Evolutionary conservation across 2,329 filamentous ascomycete genomes (phyloP).

Genomic region (Botrytis porri): DNA sequence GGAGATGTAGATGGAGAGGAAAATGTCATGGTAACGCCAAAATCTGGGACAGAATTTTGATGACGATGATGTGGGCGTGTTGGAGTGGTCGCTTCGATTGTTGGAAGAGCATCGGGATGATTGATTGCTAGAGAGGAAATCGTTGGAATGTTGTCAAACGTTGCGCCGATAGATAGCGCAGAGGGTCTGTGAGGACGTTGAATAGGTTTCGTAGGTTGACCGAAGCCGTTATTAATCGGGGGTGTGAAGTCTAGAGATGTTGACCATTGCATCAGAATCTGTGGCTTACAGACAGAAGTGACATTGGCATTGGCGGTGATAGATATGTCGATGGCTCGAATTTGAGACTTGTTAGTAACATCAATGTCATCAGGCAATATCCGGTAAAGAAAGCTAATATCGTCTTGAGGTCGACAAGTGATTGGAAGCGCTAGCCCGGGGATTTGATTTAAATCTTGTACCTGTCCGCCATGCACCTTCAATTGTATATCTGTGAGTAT

Average conservation of each 20-base stretch:
- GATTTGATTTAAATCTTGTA: conserved; percentile 54
- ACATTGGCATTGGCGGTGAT: conserved; percentile 59
- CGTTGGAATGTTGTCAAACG: conserved; percentile 50
- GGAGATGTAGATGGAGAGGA: conserved; percentile 58
- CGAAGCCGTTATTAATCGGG: conserved; percentile 62
- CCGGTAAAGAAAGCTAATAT: conserved; percentile 71
- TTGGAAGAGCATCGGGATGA: conserved; percentile 58
- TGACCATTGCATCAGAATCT: conserved; percentile 64
- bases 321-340: conserved; percentile 54
- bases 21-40: conserved; percentile 75
- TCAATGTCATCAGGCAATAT: conserved; percentile 48
- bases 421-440: conserved; percentile 54
- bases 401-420: conserved; percentile 67
- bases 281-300: conserved; percentile 57
- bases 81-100: conserved; percentile 50
- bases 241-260: conserved; percentile 67
- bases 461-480: conserved; percentile 53
- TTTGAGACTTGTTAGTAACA: conserved; percentile 44
- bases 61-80: conserved; percentile 34
- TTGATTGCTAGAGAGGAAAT: conserved; percentile 55
- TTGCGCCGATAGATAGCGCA: conserved; percentile 60
- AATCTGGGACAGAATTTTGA: conserved; percentile 51
- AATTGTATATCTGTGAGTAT: conserved; percentile 58
- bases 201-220: conserved; percentile 54
- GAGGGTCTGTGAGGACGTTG: conserved; percentile 60